A percentile compares a stretch with the other conserved stretches of the same genome.
Evolutionary conservation across 805 yeast species (phyloP).

Genomic region (Saccharomycodes ludwigii): DNA sequence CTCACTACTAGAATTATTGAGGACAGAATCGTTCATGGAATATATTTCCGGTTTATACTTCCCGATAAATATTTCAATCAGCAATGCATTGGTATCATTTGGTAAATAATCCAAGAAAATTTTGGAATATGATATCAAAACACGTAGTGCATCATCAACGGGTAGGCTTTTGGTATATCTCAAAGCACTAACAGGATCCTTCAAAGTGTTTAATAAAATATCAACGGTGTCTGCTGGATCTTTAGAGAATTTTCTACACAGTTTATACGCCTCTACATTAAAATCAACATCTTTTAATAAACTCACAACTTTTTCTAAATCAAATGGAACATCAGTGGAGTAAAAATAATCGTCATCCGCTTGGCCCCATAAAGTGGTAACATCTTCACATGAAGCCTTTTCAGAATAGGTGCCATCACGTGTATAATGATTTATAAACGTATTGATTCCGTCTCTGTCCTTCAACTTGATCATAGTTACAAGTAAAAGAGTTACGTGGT

Average conservation of each 20-base stretch:
- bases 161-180: constrained; percentile 54
- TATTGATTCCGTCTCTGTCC: constrained; percentile 40
- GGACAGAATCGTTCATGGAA: constrained; percentile 3
- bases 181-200: constrained; percentile 48
- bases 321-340: constrained; percentile 31
- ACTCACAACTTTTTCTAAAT: constrained; percentile 52
- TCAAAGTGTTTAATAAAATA: constrained; percentile 54
- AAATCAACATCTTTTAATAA: constrained; percentile 66
- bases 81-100: constrained; percentile 64
- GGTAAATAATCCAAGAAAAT: constrained; percentile 56
- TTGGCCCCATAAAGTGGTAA: constrained; percentile 20
- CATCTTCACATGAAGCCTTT: constrained; percentile 18
- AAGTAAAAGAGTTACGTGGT: constrained; percentile 69
- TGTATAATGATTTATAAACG: constrained; percentile 36
- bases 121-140: constrained; percentile 56
- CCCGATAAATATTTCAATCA: constrained; percentile 85
- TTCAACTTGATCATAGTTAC: constrained; percentile 74
- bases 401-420: constrained; percentile 17
- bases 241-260: constrained; percentile 53
- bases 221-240: constrained; percentile 68
- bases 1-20: constrained; percentile 1
- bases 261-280: constrained; percentile 48
- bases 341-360: constrained; percentile 26
- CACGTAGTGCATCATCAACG: constrained; percentile 65
- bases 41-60: constrained; percentile 40